Evolutionary conservation across 805 yeast genomes (phyloP).

Genomic region (Candida silvatica): DNA sequence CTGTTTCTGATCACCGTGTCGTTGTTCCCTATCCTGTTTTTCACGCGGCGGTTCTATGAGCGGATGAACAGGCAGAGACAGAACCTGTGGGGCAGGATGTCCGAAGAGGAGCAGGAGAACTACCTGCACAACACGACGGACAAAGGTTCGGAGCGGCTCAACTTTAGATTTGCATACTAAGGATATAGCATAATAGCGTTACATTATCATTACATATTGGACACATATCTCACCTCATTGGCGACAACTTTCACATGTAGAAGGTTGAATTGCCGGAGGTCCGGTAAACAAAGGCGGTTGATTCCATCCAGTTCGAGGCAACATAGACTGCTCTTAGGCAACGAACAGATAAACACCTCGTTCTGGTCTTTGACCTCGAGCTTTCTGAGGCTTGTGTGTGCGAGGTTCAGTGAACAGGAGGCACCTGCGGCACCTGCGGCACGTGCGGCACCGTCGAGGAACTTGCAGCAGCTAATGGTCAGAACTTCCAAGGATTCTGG

Average conservation of each 20-base stretch:
- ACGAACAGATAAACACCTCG: no score
- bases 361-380: no score
- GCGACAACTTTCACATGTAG: neutral
- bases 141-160: conserved; percentile 50
- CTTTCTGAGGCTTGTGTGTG: no score
- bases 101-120: conserved; percentile 37
- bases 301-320: no score
- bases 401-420: no score
- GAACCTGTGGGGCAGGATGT: conserved; percentile 40
- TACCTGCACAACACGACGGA: conserved; percentile 40
- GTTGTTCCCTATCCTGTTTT: conserved; percentile 19
- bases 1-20: conserved; percentile 27
- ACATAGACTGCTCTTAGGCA: no score
- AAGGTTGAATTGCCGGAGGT: neutral
- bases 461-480: no score
- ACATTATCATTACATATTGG: neutral
- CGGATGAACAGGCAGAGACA: conserved; percentile 36
- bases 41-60: conserved; percentile 29
- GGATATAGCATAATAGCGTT: no score
- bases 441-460: no score
- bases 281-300: no score
- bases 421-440: no score
- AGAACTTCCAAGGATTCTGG: no score
- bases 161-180: conserved; percentile 26
- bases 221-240: neutral